Evolutionary conservation across 768 basidiomycete species (phyloP).

Genomic region (Auriscalpium microsporum): DNA sequence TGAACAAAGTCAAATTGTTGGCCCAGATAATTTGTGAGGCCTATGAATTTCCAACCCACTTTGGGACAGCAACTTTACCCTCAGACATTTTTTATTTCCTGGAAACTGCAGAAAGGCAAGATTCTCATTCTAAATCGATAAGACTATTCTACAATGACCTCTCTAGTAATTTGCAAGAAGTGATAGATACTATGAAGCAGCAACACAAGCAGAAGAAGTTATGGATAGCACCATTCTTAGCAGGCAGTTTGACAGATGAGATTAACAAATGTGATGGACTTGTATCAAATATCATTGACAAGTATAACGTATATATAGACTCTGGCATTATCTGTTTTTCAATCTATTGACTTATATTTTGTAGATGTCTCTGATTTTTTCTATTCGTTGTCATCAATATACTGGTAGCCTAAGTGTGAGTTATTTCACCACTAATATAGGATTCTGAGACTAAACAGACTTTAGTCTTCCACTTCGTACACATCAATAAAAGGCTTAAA

Average conservation of each 20-base stretch:
- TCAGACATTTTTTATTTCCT: neutral
- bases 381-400: neutral
- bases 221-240: neutral
- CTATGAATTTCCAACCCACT: neutral
- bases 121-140: too few relatives aligned
- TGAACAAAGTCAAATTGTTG: neutral
- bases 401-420: neutral
- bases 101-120: neutral
- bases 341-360: too few relatives aligned
- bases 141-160: neutral
- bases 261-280: neutral
- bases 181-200: neutral
- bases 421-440: neutral
- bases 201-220: too few relatives aligned
- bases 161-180: neutral
- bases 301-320: neutral
- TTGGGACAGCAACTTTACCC: neutral
- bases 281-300: too few relatives aligned
- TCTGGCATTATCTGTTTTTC: too few relatives aligned
- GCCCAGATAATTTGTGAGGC: neutral
- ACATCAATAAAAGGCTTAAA: too few relatives aligned
- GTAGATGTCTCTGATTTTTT: too few relatives aligned
- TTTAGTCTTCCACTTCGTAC: too few relatives aligned
- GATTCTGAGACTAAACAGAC: too few relatives aligned
- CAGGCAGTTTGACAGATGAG: neutral